phyloP scores from a whole-genome alignment of 176 grass and related monocot species.

The Puccinellia tenuiflora region DNA sequence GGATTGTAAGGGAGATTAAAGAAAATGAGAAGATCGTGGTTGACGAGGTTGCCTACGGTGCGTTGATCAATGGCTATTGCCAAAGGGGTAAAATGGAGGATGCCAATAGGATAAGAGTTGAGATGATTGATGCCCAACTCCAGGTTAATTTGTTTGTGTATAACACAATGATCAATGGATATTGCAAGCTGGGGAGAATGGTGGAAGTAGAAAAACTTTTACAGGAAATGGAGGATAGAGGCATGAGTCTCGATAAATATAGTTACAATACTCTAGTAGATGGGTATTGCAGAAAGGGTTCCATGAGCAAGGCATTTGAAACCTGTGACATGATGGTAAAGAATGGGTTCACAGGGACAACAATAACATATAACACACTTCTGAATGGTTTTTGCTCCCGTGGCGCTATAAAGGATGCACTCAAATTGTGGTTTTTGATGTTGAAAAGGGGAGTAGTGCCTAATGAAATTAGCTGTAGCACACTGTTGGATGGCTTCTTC shows the following conservation, averaged over 20 bases:
- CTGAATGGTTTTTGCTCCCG: conserved; percentile 75
- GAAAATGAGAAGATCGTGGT: conserved; percentile 42
- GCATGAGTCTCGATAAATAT: conserved; percentile 53
- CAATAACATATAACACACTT: conserved; percentile 74
- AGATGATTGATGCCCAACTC: conserved; percentile 53
- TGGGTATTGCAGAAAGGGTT: conserved; percentile 76
- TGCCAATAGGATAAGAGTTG: conserved; percentile 44
- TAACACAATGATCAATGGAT: conserved; percentile 81
- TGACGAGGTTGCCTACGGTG: conserved; percentile 69
- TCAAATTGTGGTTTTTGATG: conserved; percentile 88
- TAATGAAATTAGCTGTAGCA: conserved; percentile 88
- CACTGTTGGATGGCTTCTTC: conserved; percentile 74
- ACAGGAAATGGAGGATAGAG: conserved; percentile 52
- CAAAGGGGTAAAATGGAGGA: conserved; percentile 62
- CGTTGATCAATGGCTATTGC: conserved; percentile 72
- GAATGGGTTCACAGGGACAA: conserved; percentile 45
- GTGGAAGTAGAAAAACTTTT: conserved; percentile 58
- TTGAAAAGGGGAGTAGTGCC: conserved; percentile 66
- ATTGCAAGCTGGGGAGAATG: conserved; percentile 73
- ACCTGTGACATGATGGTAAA: conserved; percentile 56
- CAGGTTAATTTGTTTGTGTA: conserved; percentile 62
- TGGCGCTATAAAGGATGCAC: conserved; percentile 62
- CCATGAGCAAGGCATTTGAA: conserved; percentile 66
- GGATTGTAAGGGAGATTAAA: conserved; percentile 41
- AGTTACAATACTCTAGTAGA: conserved; percentile 85